Base-by-base conservation (phyloP, 148 eudicot species). In the Dianthus caryophyllus region DNA sequence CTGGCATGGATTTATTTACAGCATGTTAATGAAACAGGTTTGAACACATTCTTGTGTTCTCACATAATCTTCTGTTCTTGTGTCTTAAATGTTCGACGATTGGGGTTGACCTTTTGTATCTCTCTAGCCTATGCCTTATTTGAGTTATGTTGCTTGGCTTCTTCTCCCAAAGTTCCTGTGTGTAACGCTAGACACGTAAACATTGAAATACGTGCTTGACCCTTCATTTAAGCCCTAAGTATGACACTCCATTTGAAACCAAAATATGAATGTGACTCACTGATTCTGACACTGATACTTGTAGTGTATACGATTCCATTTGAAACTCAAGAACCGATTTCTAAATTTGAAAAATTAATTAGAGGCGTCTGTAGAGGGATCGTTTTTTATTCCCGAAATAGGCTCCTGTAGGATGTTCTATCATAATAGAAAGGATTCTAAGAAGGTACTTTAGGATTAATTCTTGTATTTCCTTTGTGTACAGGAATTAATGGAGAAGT, bases 401-500 rank as follows among this genome's bases (percentile, higher is more conserved):
- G 54, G 24, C 5, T 20, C 7, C 2, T n/a, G 54, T 50, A 20
- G 55, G 55, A 8, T 12, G 24, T 25, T 25, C 26, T 9, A 22
- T 25, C 20, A 20, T 50, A 12, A n/a, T 18, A 48, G 5, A 2
- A 12, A 14, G 21, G 30, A 8, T 41, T 6, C 14, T 61, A 20
- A 14, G 18, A 18, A 27, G 17, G 33, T 4, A 18, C 53, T 13
- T 52, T 21, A 16, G 1, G 27, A 49, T 14, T 59, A 39, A 30
- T 61, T 44, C 31, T 16, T 47, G 36, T n/a, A 64, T 25, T 48
- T 29, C 75, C 44, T 72, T 59, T 24, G 18, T 67, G 36, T 68
- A 17, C 82, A 93, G 98, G 98, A 93, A 68, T 74, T 93, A 68
- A 76, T 89, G 87, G 98, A 85, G 69, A 80, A 79, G 76, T 67